Base-by-base conservation (phyloP, 495 filamentous ascomycete species). In the Penicillium steckii region DNA sequence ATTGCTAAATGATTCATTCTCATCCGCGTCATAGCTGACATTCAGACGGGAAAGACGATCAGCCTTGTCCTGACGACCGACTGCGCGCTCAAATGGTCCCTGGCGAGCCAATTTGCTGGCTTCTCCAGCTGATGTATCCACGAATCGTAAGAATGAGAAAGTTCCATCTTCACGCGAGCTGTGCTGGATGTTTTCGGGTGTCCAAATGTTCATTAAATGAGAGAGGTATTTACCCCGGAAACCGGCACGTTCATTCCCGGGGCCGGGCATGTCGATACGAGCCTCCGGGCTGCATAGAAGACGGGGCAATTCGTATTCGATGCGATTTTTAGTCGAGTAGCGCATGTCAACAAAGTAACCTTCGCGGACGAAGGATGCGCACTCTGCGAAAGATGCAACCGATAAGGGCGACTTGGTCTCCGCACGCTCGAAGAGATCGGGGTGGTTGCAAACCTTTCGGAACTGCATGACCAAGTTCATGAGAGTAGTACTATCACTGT, bases 381-480 rank as follows among this genome's bases (percentile, higher is more conserved):
- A 96, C 69, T 97, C 95, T 15, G 92, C 95, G 66, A 91, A 97
- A 68, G 87, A 78, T 7, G 83, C 85, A 50, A 86, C 79, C 1
- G 89, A 90, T 62, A 91, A 86, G 0, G 93, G 91, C 13, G 92
- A 96, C 17, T 82, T 84, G 17, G 88, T 95, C 50, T 97, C 94
- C 13, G 93, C 91, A 37, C 95, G 84, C 67, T 99, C 92, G 53
- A 97, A 97, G 18, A 98, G 75, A 73, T 98, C 94, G 2, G 94
- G 94, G 68, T 98, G 94, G 62, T 98, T 98, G 76, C 94, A 98
- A 46, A 98, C 95, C 75, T 98, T 98, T 48, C 94, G 85, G 82
- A 98, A 98, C 71, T 98, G 95, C 94, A 98, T 98, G 49, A 98
- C 94, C 54, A 98, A 78, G 67, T 97, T 98, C 94, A 98, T 98